These are phyloP conservation scores for Paraphysoderma sedebokerense DNA, from an alignment of 371 early-diverging fungal species.

Conservation along the genomic window DNA sequence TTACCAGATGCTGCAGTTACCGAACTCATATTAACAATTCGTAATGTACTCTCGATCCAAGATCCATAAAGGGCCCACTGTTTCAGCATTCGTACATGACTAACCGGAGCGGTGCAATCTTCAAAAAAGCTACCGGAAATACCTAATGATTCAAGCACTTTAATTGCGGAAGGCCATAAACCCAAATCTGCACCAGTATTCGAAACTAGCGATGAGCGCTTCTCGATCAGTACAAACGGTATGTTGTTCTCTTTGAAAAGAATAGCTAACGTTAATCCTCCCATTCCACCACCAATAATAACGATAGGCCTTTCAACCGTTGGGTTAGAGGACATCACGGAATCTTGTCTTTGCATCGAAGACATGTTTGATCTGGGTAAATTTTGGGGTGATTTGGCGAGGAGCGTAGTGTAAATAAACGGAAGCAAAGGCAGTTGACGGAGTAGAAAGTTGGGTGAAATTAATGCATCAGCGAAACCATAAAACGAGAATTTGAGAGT, in stretches of 20 bases:
- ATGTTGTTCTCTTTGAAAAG: neutral
- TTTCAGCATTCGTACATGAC: neutral
- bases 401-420: neutral
- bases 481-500: no score
- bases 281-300: neutral
- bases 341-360: no score
- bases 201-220: neutral
- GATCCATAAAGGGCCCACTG: no score
- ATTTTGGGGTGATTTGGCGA: no score
- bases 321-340: no score
- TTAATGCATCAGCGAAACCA: no score
- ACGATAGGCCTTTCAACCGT: no score
- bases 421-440: neutral
- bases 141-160: neutral
- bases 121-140: neutral
- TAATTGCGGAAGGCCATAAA: neutral
- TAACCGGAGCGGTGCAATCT: neutral
- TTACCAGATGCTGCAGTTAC: no score
- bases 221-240: neutral
- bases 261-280: neutral
- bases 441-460: no score
- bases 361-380: no score
- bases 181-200: neutral
- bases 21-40: no score
- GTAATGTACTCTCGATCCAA: no score